Conservation (phyloP, 2,329 filamentous ascomycete species). For the Stagonosporopsis cucurbitacearum region DNA sequence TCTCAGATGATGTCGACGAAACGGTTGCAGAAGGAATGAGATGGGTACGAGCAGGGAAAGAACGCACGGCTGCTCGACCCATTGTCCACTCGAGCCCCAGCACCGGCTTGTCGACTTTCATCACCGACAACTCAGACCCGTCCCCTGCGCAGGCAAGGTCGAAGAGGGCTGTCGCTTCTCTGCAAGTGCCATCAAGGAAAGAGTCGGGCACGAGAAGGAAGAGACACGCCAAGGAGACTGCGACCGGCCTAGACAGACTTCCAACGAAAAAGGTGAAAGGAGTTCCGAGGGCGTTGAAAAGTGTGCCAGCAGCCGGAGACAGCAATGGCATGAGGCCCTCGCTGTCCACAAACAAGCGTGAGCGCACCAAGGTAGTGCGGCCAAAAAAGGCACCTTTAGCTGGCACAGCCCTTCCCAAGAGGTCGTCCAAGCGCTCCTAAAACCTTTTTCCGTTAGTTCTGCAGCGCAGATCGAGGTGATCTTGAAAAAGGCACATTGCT, state of each 20-base stretch:
- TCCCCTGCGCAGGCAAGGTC: not conserved
- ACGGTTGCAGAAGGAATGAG: not conserved
- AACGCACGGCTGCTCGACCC: not conserved
- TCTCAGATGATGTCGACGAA: not conserved
- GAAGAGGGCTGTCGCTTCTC: not conserved
- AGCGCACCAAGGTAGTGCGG: no score
- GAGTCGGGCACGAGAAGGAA: not conserved
- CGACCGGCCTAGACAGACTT: not conserved
- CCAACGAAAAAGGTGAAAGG: not conserved
- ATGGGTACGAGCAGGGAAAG: not conserved
- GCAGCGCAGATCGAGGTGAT: no score
- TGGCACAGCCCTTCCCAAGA: not conserved
- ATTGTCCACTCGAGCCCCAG: conserved; percentile 1
- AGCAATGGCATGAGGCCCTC: not conserved
- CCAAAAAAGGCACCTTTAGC: no score
- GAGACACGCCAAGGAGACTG: not conserved
- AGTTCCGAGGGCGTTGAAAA: not conserved
- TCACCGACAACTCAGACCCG: not conserved
- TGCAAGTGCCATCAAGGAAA: no score
- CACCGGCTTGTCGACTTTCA: not conserved
- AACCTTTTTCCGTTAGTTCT: not conserved
- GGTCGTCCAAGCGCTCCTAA: not conserved
- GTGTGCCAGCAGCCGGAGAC: not conserved
- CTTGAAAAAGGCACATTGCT: no score
- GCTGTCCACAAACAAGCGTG: not conserved